phyloP scores from a whole-genome alignment of 164 flowering plant genomes.

The Buxus sempervirens region DNA sequence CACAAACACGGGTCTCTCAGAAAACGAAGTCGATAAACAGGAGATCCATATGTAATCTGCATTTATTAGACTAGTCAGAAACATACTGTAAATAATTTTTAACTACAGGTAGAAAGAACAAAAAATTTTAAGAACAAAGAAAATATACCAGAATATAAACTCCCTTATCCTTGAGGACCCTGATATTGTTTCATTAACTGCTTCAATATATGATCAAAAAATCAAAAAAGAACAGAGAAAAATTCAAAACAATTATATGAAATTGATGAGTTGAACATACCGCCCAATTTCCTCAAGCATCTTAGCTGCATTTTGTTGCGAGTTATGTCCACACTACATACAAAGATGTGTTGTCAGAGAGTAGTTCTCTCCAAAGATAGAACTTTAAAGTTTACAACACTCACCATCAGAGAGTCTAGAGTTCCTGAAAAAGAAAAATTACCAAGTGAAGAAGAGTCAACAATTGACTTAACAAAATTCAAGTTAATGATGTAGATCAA shows the following conservation, averaged over 20 bases:
- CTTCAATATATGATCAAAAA: conserved; percentile 47
- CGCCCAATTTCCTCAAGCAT: conserved; percentile 81
- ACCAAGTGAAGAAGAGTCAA: conserved; percentile 13
- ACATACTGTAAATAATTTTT: background rate
- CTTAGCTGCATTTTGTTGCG: conserved; percentile 51
- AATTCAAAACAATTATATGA: conserved; percentile 5
- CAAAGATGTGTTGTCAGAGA: conserved; percentile 18
- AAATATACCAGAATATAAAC: conserved; percentile 66
- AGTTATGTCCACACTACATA: conserved; percentile 68
- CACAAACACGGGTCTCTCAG: conserved; percentile 52
- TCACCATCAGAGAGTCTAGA: conserved; percentile 84
- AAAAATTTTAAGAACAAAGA: background rate
- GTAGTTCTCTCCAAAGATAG: conserved; percentile 6
- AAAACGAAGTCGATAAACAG: conserved; percentile 52
- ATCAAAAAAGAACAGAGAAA: conserved; percentile 35
- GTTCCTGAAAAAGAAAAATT: conserved; percentile 55
- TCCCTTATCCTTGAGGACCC: conserved; percentile 84
- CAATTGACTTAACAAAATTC: background rate
- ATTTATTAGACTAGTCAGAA: conserved; percentile 5
- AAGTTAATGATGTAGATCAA: background rate
- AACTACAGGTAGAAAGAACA: background rate
- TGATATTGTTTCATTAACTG: conserved; percentile 69
- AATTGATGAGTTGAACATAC: conserved; percentile 28
- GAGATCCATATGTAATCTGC: conserved; percentile 89
- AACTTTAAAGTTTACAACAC: conserved; percentile 24